phyloP scores from a whole-genome alignment of 306 rosid species.

The Crataegus laevigata region DNA sequence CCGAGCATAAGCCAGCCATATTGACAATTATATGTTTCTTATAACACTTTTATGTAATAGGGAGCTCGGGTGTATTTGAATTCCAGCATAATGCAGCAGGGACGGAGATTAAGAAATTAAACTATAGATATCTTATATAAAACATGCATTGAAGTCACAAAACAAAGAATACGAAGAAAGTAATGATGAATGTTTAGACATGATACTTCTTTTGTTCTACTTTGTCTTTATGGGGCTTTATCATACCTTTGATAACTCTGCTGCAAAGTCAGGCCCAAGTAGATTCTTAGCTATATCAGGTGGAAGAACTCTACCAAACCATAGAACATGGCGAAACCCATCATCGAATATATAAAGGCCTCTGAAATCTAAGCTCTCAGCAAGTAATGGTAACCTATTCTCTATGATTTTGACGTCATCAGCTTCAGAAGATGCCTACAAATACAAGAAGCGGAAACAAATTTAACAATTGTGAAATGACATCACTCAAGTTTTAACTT shows the following conservation, averaged over 20 bases:
- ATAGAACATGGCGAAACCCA: constrained; percentile 70
- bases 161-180: not conserved
- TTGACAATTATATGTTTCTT: not conserved
- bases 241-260: constrained; percentile 93
- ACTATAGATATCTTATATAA: not conserved
- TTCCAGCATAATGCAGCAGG: not conserved
- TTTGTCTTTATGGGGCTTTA: not conserved
- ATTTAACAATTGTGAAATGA: constrained; percentile 10
- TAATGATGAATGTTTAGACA: not conserved
- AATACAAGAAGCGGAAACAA: constrained; percentile 21
- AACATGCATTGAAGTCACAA: not conserved
- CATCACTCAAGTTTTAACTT: not conserved
- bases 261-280: constrained; percentile 81
- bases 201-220: not conserved
- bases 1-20: not conserved
- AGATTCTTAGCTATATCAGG: constrained; percentile 89
- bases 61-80: not conserved
- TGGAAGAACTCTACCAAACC: constrained; percentile 92
- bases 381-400: constrained; percentile 71
- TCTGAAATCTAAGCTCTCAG: constrained; percentile 85
- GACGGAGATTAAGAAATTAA: not conserved
- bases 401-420: constrained; percentile 45
- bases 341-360: constrained; percentile 78
- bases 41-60: not conserved
- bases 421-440: constrained; percentile 47